Conservation (phyloP, 176 grass and related monocot species). For the Dendrocalamus sinicus region DNA sequence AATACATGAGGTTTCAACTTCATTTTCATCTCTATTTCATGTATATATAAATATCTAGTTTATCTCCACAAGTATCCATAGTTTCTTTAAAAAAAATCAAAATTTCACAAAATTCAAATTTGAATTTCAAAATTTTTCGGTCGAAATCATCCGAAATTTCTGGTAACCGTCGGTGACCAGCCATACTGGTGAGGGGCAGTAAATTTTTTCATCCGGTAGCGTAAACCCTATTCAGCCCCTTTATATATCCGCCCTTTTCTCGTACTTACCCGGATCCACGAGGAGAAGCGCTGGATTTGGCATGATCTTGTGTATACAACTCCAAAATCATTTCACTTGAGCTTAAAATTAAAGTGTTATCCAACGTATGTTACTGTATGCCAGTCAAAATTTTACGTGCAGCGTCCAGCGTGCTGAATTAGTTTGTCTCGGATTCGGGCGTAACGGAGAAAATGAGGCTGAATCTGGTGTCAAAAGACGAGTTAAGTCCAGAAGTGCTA, state of each 20-base stretch:
- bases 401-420: background rate
- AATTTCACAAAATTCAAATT: too few species aligned
- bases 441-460: background rate
- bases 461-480: background rate
- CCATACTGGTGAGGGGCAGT: too few species aligned
- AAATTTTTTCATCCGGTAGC: too few species aligned
- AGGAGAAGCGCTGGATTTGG: slow-evolving; percentile 40
- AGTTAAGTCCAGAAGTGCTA: background rate
- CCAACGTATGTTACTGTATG: background rate
- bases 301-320: background rate
- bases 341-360: background rate
- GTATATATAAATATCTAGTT: too few species aligned
- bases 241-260: background rate
- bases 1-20: too few species aligned
- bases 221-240: background rate
- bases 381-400: background rate
- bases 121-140: too few species aligned
- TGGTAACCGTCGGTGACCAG: too few species aligned
- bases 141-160: too few species aligned
- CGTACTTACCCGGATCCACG: background rate
- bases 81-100: too few species aligned
- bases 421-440: background rate
- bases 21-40: too few species aligned
- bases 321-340: background rate
- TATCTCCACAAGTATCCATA: too few species aligned